These are phyloP conservation scores for Glaciozyma martinii DNA, from an alignment of 768 basidiomycete genomes.

Conservation along the genomic window DNA sequence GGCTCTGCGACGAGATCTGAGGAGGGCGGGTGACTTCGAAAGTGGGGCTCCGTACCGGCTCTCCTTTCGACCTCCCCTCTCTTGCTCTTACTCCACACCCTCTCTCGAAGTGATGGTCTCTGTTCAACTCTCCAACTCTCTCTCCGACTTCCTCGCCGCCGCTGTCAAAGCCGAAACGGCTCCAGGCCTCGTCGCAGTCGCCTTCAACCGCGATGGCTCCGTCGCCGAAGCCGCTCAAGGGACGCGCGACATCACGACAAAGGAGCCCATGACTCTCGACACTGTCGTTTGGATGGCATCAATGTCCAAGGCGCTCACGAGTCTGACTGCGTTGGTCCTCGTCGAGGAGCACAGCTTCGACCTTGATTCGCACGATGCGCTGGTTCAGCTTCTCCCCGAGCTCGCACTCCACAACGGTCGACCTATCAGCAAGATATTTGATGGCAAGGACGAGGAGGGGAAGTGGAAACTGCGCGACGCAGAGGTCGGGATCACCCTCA, in stretches of 20 bases:
- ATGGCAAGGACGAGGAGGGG: constrained; percentile 17
- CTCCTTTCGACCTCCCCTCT: too few relatives aligned
- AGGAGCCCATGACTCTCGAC: neutral
- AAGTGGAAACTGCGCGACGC: constrained; percentile 3
- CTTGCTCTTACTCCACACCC: too few relatives aligned
- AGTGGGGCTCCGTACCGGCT: too few relatives aligned
- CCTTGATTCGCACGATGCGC: constrained; percentile 19
- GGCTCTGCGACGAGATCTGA: too few relatives aligned
- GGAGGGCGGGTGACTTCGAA: too few relatives aligned
- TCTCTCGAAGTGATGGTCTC: too few relatives aligned
- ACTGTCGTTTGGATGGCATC: constrained; percentile 2
- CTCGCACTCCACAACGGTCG: constrained; percentile 1
- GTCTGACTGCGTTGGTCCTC: neutral
- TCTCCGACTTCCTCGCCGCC: constrained; percentile 1
- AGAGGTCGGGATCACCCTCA: constrained; percentile 9
- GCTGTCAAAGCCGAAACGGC: constrained; percentile 2
- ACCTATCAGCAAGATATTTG: constrained; percentile 2
- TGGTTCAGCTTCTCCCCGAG: constrained; percentile 18
- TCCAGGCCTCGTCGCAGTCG: constrained; percentile 13
- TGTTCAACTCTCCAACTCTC: neutral
- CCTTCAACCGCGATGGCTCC: constrained; percentile 1
- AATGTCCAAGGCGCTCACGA: constrained; percentile 1
- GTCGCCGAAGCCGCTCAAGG: constrained; percentile 1
- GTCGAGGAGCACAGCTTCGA: constrained; percentile 14
- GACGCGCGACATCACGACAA: neutral